These are phyloP conservation scores for Pestalotiopsis sp. DNA, from an alignment of 2,329 filamentous ascomycete genomes.

Conservation along the genomic window DNA sequence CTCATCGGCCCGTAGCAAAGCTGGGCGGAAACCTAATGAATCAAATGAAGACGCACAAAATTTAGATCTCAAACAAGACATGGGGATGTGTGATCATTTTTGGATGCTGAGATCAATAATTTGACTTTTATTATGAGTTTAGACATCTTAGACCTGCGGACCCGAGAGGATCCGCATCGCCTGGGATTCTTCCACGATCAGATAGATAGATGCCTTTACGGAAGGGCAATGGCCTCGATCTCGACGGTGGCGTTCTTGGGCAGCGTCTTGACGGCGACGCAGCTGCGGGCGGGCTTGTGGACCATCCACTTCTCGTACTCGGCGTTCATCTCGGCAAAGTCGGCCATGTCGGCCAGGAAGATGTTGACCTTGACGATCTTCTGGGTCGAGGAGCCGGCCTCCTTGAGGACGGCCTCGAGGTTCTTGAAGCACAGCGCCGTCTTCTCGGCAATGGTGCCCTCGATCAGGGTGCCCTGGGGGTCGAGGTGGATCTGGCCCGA, in stretches of 20 bases:
- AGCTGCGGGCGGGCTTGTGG: conserved; percentile 85
- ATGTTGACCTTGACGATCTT: conserved; percentile 90
- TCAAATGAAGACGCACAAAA: neutral
- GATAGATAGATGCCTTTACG: conserved; percentile 25
- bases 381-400: conserved; percentile 74
- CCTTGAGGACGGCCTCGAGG: conserved; percentile 79
- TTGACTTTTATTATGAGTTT: neutral
- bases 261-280: conserved; percentile 85
- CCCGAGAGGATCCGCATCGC: neutral
- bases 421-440: conserved; percentile 69
- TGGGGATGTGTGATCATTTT: neutral
- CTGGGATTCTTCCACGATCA: neutral
- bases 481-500: conserved; percentile 73
- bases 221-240: conserved; percentile 83
- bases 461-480: conserved; percentile 53
- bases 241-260: conserved; percentile 85
- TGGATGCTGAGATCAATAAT: conserved; percentile 25
- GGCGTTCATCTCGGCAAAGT: conserved; percentile 85
- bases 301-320: conserved; percentile 82
- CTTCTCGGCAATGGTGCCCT: conserved; percentile 64
- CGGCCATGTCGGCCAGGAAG: conserved; percentile 87
- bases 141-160: neutral
- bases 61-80: neutral
- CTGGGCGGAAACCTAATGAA: neutral
- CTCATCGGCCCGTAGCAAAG: neutral